Evolutionary conservation across 495 filamentous ascomycete species (phyloP).

Genomic region (Penicillium silybi): DNA sequence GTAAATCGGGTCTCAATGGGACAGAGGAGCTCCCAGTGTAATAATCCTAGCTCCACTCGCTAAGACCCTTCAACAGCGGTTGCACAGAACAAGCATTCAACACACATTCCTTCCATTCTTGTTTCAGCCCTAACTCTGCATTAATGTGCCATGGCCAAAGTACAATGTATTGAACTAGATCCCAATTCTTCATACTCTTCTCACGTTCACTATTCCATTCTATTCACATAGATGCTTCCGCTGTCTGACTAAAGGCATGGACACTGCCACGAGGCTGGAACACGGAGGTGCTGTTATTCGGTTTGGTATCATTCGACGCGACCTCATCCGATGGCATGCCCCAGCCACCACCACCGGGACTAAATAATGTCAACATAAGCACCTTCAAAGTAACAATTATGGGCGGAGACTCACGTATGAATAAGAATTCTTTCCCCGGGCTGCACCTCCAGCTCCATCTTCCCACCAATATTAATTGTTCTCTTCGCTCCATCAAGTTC

Average conservation of each 20-base stretch:
- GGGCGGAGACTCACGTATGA: constrained; percentile 11
- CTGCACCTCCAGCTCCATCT: constrained; percentile 22
- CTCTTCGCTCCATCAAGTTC: constrained; percentile 15
- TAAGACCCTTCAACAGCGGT: too few relatives aligned
- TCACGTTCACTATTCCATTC: background rate
- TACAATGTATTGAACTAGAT: background rate
- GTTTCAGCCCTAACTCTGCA: background rate
- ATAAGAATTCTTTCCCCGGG: constrained; percentile 20
- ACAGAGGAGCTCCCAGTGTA: too few relatives aligned
- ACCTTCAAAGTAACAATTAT: background rate
- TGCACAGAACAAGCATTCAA: too few relatives aligned
- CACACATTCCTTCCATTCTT: too few relatives aligned
- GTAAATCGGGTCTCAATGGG: too few relatives aligned
- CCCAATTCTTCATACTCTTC: background rate
- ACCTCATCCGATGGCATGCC: constrained; percentile 7
- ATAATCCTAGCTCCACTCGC: too few relatives aligned
- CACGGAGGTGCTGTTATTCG: background rate
- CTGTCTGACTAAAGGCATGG: constrained; percentile 13
- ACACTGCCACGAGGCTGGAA: constrained; percentile 19
- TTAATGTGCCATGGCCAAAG: background rate
- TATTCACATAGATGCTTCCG: constrained; percentile 6
- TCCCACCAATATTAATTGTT: constrained; percentile 23
- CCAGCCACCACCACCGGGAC: constrained; percentile 25
- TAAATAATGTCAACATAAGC: constrained; percentile 4
- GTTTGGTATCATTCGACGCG: background rate